Evolutionary conservation across 805 yeast genomes (phyloP).

Genomic region (Hanseniaspora taiwanica): DNA sequence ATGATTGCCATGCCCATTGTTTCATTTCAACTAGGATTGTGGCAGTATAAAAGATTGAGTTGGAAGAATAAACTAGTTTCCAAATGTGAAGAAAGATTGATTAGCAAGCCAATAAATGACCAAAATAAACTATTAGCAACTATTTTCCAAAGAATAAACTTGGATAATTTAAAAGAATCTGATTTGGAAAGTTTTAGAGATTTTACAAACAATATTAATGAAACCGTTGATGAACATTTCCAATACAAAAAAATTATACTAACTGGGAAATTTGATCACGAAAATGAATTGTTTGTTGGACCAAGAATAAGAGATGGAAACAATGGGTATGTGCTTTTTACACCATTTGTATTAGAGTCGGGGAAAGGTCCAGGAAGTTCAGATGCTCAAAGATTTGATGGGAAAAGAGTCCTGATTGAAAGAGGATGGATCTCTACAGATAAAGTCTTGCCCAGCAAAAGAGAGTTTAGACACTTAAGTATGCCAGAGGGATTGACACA

Average conservation of each 20-base stretch:
- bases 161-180: conserved; percentile 1
- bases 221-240: conserved; percentile 54
- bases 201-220: conserved; percentile 53
- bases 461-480: conserved; percentile 56
- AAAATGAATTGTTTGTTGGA: conserved; percentile 82
- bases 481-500: conserved; percentile 57
- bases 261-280: conserved; percentile 69
- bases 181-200: conserved; percentile 17
- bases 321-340: conserved; percentile 66
- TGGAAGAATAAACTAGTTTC: conserved; percentile 86
- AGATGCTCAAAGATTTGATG: conserved; percentile 10
- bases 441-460: conserved; percentile 38
- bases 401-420: conserved; percentile 61
- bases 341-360: conserved; percentile 70
- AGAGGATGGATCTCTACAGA: conserved; percentile 86
- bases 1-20: conserved; percentile 70
- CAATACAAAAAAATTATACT: conserved; percentile 72
- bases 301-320: conserved; percentile 65
- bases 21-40: conserved; percentile 75
- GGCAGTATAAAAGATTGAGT: conserved; percentile 77
- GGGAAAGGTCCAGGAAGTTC: conserved; percentile 24
- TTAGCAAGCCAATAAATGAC: conserved; percentile 36
- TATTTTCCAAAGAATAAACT: not conserved
- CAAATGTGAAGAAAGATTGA: conserved; percentile 67
- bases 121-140: not conserved